Percentiles rank a stretch among this genome's conserved stretches.
These are phyloP conservation scores for Penicillium digitatum DNA, from an alignment of 2,329 filamentous ascomycete genomes.

Conservation along the genomic window DNA sequence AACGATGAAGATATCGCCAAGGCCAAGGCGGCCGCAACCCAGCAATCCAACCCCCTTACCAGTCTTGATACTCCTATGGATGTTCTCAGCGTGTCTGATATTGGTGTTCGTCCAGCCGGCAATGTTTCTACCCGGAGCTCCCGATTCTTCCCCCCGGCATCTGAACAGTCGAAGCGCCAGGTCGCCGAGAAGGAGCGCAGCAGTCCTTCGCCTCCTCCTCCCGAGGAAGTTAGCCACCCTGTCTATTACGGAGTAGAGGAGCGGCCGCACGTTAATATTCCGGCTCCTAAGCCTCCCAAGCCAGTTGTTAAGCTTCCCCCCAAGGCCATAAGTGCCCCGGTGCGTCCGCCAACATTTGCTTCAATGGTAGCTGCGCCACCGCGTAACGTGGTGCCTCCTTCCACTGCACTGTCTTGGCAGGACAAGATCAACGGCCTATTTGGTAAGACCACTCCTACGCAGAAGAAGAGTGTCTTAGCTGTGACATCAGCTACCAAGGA, in stretches of 20 bases:
- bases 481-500: conserved; percentile 66
- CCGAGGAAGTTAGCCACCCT: conserved; percentile 55
- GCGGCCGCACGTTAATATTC: conserved; percentile 56
- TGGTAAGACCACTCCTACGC: conserved; percentile 54
- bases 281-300: conserved; percentile 60
- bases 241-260: conserved; percentile 50
- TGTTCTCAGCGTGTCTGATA: not conserved
- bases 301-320: conserved; percentile 81
- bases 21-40: not conserved
- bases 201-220: conserved; percentile 53
- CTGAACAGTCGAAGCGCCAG: conserved; percentile 36
- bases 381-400: conserved; percentile 38
- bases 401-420: conserved; percentile 63
- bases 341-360: conserved; percentile 47
- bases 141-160: conserved; percentile 46
- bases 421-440: conserved; percentile 75
- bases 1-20: not conserved
- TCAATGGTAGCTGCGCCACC: conserved; percentile 40
- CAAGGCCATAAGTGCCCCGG: conserved; percentile 41
- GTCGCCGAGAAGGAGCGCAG: conserved; percentile 34
- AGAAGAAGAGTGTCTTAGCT: conserved; percentile 54
- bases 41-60: conserved; percentile 33
- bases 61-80: conserved; percentile 31
- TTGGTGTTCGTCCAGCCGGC: conserved; percentile 25
- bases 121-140: conserved; percentile 43